phyloP scores from a whole-genome alignment of 2,329 filamentous ascomycete species.

The Trichoderma sp. region DNA sequence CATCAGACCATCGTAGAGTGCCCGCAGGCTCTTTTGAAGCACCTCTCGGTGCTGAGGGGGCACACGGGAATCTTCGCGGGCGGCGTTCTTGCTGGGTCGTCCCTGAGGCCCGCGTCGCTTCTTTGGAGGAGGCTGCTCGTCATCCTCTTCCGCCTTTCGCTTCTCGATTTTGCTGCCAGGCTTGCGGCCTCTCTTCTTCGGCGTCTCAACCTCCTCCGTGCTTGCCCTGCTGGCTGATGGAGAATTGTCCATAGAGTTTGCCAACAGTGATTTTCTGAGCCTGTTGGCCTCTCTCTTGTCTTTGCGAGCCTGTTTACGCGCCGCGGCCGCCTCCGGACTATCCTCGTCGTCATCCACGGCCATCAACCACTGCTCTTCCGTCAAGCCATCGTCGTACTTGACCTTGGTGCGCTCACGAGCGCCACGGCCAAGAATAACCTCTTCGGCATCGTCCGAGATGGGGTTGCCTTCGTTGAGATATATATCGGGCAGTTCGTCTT shows the following conservation, averaged over 20 bases:
- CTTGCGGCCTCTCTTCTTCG: slow-evolving; percentile 85
- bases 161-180: slow-evolving; percentile 74
- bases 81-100: slow-evolving; percentile 62
- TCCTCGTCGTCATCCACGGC: slow-evolving; percentile 97
- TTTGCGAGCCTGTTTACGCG: slow-evolving; percentile 82
- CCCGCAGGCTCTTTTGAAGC: slow-evolving; percentile 79
- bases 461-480: slow-evolving; percentile 87
- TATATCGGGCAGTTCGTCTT: slow-evolving; percentile 89
- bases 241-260: slow-evolving; percentile 61
- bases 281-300: slow-evolving; percentile 79
- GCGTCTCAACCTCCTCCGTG: slow-evolving; percentile 75
- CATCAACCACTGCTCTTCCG: slow-evolving; percentile 98
- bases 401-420: slow-evolving; percentile 93
- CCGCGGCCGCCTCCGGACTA: slow-evolving; percentile 86
- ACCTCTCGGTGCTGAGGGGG: slow-evolving; percentile 69
- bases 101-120: slow-evolving; percentile 74
- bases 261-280: slow-evolving; percentile 55
- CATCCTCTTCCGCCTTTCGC: slow-evolving; percentile 80
- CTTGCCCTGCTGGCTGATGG: slow-evolving; percentile 78
- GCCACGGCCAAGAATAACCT: slow-evolving; percentile 77
- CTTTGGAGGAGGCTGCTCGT: slow-evolving; percentile 76
- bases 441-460: slow-evolving; percentile 75
- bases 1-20: slow-evolving; percentile 78
- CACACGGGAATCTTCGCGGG: slow-evolving; percentile 51
- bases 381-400: slow-evolving; percentile 94